Base-by-base conservation (phyloP, 176 grass and related monocot genomes). In the Rhipidocladum racemiflorum region DNA sequence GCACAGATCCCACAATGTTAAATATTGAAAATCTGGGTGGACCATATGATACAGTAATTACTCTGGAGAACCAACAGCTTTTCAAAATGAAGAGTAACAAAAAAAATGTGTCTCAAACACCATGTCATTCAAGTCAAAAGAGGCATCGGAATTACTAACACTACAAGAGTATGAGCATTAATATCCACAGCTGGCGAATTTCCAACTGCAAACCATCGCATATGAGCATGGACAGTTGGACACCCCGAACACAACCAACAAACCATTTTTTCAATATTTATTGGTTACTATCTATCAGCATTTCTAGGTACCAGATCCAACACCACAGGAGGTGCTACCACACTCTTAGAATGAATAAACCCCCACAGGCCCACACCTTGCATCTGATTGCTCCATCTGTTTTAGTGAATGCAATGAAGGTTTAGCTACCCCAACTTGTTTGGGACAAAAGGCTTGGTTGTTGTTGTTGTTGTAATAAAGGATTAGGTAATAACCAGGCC, bases 41-140 rank as follows among this genome's bases (percentile, higher is more conserved):
- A 56, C 61, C 56, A 40, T 30, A 50, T 39, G 23, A 24, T 32
- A 61, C n/a, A 82, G 10, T 12, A 14, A 34, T 16, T 17, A 18
- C 1, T 70, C 13, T 49, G 4, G 74, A 18, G 64, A 54, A 6
- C 60, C 14, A 76, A 71, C 16, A 35, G 3, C 0, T 70, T 82
- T 18, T 15, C 24, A 70, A 68, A 39, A 14, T 51, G 65, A 82
- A 23, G n/a, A 51, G 81, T 64, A 32, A 27, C 25, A 36, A 46
- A 38, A 46, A 38, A 9, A n/a, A 10, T 30, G 20, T 74, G 53
- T 20, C 53, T 59, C 51, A 45, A 44, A 17, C 30, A 61, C 46
- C 8, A 57, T 38, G 25, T 25, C 80, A 84, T n/a, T 56, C 75
- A 88, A 27, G 30, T 40, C 50, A 70, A 55, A 55, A 51, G 25